A percentile compares a stretch with the other conserved stretches of the same genome.
Conservation (phyloP, 2,329 filamentous ascomycete genomes). For the Scedosporium minutisporum region DNA sequence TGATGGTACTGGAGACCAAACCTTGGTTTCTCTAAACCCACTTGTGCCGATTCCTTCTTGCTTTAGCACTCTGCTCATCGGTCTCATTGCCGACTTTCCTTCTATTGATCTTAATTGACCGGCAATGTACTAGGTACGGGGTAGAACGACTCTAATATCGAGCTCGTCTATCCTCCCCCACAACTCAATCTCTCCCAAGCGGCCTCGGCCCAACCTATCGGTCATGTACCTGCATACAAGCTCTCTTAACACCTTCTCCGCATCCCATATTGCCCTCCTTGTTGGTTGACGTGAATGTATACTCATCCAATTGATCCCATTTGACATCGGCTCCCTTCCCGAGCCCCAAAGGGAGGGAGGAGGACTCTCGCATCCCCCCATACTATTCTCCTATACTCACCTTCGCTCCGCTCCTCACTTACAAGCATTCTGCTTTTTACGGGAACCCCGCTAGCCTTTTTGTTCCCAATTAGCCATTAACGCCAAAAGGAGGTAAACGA, state of each 20-base stretch:
- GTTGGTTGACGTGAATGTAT: not conserved
- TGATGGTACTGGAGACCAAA: not conserved
- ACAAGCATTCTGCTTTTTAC: not conserved
- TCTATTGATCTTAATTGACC: not conserved
- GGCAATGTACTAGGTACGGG: conserved; percentile 4
- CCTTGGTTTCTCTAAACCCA: not conserved
- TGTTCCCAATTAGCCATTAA: not conserved
- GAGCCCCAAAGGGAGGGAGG: not conserved
- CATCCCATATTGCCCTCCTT: not conserved
- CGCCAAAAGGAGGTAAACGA: not conserved
- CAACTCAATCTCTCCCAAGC: not conserved
- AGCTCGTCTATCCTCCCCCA: conserved; percentile 5
- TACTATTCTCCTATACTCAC: not conserved
- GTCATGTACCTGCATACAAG: conserved; percentile 5
- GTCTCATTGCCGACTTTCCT: conserved; percentile 1
- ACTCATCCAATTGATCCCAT: not conserved
- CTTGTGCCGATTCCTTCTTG: not conserved
- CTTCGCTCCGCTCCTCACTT: not conserved
- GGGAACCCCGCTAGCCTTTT: not conserved
- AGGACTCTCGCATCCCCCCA: not conserved
- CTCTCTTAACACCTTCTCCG: not conserved
- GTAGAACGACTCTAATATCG: conserved; percentile 2
- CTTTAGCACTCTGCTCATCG: not conserved
- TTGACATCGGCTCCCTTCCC: not conserved
- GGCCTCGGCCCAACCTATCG: conserved; percentile 3